A percentile compares a stretch with the other conserved stretches of the same genome.
Evolutionary conservation across 768 basidiomycete species (phyloP).

Genomic region (Pisolithus orientalis): DNA sequence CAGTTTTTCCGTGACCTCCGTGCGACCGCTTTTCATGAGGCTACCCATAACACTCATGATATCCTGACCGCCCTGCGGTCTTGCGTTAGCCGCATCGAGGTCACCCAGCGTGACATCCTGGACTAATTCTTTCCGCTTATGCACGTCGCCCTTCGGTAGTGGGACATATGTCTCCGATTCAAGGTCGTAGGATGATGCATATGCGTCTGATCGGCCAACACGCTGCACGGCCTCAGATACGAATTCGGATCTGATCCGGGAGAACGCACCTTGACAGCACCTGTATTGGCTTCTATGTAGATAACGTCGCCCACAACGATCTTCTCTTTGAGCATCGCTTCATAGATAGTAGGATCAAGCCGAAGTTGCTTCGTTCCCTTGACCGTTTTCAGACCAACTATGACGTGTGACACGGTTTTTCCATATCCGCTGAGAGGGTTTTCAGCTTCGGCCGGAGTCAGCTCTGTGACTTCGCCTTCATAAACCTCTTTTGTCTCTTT

Average conservation of each 20-base stretch:
- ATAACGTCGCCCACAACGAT: slow-evolving; percentile 96
- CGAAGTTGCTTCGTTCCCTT: slow-evolving; percentile 92
- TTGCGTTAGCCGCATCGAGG: slow-evolving; percentile 92
- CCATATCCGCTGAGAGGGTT: slow-evolving; percentile 97
- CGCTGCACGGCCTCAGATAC: slow-evolving; percentile 43
- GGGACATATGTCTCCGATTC: slow-evolving; percentile 99
- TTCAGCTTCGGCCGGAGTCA: slow-evolving; percentile 94
- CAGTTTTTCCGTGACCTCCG: slow-evolving; percentile 96
- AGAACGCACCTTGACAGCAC: slow-evolving; percentile 81
- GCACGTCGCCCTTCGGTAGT: slow-evolving; percentile 92
- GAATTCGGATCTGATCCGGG: neutral
- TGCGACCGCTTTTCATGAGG: slow-evolving; percentile 86
- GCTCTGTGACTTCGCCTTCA: slow-evolving; percentile 96
- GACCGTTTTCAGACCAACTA: slow-evolving; percentile 92
- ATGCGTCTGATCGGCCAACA: slow-evolving; percentile 94
- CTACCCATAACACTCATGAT: slow-evolving; percentile 98
- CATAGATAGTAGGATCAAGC: slow-evolving; percentile 92
- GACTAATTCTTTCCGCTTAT: slow-evolving; percentile 92
- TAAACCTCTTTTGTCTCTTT: slow-evolving; percentile 99
- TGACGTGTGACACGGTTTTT: slow-evolving; percentile 97
- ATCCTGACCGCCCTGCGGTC: slow-evolving; percentile 94
- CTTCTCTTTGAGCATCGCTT: slow-evolving; percentile 95
- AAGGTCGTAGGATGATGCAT: slow-evolving; percentile 94
- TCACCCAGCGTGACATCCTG: slow-evolving; percentile 95
- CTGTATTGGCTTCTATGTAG: slow-evolving; percentile 89